Conservation (phyloP, 208 protist genomes). For the Leishmania major region DNA sequence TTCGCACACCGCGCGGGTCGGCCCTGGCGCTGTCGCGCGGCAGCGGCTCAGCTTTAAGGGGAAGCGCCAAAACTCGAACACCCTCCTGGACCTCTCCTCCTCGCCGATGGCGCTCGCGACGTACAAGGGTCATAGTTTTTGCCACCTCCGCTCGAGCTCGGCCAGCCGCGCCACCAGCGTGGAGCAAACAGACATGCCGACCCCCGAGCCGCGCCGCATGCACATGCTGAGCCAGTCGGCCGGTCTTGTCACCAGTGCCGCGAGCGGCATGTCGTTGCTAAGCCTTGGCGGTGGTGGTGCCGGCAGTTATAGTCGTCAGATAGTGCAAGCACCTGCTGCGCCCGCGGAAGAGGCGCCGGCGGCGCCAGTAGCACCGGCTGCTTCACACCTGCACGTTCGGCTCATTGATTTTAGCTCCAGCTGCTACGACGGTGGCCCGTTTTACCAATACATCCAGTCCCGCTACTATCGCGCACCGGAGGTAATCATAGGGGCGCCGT, state of each 20-base stretch:
- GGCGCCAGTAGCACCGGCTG: not conserved
- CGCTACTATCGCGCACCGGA: conserved; percentile 98
- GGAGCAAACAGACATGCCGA: conserved; percentile 25
- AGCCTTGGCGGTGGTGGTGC: not conserved
- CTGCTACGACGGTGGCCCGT: conserved; percentile 90
- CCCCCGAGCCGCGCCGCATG: conserved; percentile 37
- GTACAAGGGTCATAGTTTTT: conserved; percentile 20
- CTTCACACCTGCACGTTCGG: conserved; percentile 80
- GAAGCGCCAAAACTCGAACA: conserved; percentile 6
- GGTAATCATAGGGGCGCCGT: conserved; percentile 94
- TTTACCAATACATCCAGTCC: conserved; percentile 89
- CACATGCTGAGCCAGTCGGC: conserved; percentile 35
- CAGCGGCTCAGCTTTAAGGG: conserved; percentile 15
- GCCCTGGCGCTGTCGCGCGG: conserved; percentile 8
- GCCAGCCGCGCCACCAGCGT: conserved; percentile 17
- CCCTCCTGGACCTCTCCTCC: conserved; percentile 11
- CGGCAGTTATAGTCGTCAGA: not conserved
- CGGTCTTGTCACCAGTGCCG: conserved; percentile 13
- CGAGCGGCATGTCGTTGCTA: not conserved
- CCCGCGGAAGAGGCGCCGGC: not conserved
- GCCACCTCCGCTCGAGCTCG: conserved; percentile 19
- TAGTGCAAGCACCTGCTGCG: not conserved
- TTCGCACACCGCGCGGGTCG: conserved; percentile 23
- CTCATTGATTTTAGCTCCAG: conserved; percentile 98
- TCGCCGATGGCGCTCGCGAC: conserved; percentile 1